phyloP scores from a whole-genome alignment of 179 eudicot species.

The Patellifolia procumbens region DNA sequence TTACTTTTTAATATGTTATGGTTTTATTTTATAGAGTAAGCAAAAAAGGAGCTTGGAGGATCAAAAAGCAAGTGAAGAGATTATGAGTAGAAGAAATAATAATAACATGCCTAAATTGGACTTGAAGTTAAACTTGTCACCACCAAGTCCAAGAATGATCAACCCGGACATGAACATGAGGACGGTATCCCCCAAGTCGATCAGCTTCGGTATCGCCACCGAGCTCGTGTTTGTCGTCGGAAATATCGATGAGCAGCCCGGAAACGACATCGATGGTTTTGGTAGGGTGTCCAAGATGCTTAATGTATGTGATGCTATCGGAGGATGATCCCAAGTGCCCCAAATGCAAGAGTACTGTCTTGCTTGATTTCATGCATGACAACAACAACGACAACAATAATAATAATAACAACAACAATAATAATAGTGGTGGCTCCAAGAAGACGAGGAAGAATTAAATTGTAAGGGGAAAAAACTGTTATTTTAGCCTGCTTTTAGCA shows the following conservation, averaged over 20 bases:
- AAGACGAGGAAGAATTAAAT: slow-evolving; percentile 29
- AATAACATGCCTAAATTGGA: slow-evolving; percentile 34
- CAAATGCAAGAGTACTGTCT: slow-evolving; percentile 60
- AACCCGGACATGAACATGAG: neutral
- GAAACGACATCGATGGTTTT: slow-evolving; percentile 57
- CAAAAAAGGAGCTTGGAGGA: slow-evolving; percentile 23
- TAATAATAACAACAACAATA: neutral
- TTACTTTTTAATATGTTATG: neutral
- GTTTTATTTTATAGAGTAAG: slow-evolving; percentile 7
- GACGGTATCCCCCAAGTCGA: slow-evolving; percentile 25
- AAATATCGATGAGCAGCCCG: slow-evolving; percentile 20
- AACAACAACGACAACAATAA: neutral
- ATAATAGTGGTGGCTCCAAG: slow-evolving; percentile 21
- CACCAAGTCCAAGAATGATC: slow-evolving; percentile 30
- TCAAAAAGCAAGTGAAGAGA: neutral
- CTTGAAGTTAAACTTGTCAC: slow-evolving; percentile 52
- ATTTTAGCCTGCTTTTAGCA: slow-evolving; percentile 13
- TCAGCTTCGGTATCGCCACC: slow-evolving; percentile 33
- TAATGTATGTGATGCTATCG: slow-evolving; percentile 66
- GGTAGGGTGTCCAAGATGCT: slow-evolving; percentile 68
- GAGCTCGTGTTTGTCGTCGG: slow-evolving; percentile 42
- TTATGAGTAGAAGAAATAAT: slow-evolving; percentile 29
- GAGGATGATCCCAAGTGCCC: slow-evolving; percentile 66
- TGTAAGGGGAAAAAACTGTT: neutral
- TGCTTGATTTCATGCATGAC: slow-evolving; percentile 36